A percentile compares a stretch with the other conserved stretches of the same genome.
phyloP scores from a whole-genome alignment of 306 rosid species.

The Quercus alba region DNA sequence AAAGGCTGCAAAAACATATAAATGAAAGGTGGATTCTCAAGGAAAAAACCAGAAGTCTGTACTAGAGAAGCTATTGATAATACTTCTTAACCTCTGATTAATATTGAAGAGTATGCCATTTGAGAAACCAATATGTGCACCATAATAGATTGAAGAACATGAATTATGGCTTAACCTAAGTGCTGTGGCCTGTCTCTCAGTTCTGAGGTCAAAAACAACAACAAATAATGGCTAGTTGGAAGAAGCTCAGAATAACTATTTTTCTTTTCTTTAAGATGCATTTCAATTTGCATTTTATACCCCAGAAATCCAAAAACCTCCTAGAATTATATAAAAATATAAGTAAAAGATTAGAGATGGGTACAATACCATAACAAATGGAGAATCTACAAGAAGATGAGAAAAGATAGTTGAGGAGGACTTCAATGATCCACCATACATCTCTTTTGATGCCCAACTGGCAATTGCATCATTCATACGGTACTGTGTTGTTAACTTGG shows the following conservation, averaged over 20 bases:
- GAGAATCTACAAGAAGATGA: no score
- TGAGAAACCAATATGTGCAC: neutral
- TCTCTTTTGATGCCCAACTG: no score
- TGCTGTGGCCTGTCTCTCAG: neutral
- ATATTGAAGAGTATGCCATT: neutral
- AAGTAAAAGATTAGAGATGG: no score
- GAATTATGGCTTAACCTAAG: neutral
- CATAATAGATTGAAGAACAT: neutral
- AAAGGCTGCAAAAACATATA: no score
- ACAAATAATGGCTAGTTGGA: neutral
- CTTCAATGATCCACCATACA: no score
- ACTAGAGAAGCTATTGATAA: neutral
- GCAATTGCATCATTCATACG: no score
- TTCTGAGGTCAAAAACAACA: neutral
- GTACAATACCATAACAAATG: no score
- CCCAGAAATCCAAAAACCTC: no score
- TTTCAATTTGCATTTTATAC: constrained; percentile 1
- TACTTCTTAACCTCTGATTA: neutral
- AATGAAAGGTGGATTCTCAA: neutral
- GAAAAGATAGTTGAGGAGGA: no score
- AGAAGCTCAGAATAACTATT: neutral
- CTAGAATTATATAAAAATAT: no score
- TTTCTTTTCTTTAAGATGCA: neutral
- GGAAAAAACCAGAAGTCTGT: neutral
- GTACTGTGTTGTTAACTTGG: no score